A percentile compares a stretch with the other conserved stretches of the same genome.
Evolutionary conservation across 2,329 filamentous ascomycete genomes (phyloP).

Genomic region (Cyphellophora attinorum): DNA sequence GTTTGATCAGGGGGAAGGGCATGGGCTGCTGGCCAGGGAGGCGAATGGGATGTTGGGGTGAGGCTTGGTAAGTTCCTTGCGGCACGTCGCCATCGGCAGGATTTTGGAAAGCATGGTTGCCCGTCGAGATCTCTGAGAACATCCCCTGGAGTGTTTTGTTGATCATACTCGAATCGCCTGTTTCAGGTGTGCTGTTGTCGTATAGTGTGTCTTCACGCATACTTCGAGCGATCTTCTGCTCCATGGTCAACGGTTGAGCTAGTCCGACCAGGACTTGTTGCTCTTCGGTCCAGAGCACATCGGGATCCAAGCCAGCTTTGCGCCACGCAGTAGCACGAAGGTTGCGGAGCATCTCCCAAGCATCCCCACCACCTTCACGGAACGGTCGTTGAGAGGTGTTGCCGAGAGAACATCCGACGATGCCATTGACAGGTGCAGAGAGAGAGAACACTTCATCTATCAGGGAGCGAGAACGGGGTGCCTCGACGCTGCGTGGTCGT

Average conservation of each 20-base stretch:
- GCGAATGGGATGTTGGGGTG: neutral
- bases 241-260: conserved; percentile 13
- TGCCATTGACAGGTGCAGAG: conserved; percentile 34
- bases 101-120: neutral
- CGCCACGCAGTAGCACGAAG: conserved; percentile 39
- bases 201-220: conserved; percentile 17
- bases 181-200: conserved; percentile 4
- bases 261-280: conserved; percentile 31
- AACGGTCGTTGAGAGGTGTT: conserved; percentile 33
- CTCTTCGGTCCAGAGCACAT: conserved; percentile 36
- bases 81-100: too few relatives aligned
- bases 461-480: conserved; percentile 33
- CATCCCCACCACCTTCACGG: conserved; percentile 38
- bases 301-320: conserved; percentile 36
- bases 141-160: neutral
- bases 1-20: conserved; percentile 10
- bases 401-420: conserved; percentile 36
- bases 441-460: conserved; percentile 38
- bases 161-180: neutral
- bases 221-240: conserved; percentile 15
- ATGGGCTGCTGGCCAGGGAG: conserved; percentile 8
- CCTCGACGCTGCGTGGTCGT: conserved; percentile 34
- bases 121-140: neutral
- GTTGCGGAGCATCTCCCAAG: conserved; percentile 39
- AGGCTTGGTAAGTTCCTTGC: neutral